Percentiles rank a stretch among this genome's conserved stretches.
phyloP scores from a whole-genome alignment of 768 basidiomycete genomes.

The Neoboletus brunneissimus region DNA sequence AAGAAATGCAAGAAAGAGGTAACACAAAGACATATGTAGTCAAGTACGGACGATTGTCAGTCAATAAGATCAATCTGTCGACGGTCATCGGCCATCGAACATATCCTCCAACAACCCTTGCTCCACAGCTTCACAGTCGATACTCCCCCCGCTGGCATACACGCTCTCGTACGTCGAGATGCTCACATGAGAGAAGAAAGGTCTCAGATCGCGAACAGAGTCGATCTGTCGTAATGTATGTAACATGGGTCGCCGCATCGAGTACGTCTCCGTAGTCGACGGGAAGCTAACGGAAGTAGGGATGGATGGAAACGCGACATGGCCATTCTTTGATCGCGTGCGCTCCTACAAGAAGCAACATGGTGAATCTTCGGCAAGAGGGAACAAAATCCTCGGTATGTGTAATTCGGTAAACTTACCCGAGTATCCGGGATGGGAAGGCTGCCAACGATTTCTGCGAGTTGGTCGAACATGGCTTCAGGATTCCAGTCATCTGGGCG shows the following conservation, averaged over 20 bases:
- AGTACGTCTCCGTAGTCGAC: constrained; percentile 37
- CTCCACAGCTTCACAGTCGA: constrained; percentile 93
- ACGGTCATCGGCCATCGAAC: constrained; percentile 73
- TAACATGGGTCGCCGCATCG: constrained; percentile 74
- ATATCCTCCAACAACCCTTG: constrained; percentile 78
- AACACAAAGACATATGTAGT: not conserved
- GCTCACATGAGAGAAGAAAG: constrained; percentile 90
- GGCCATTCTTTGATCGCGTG: constrained; percentile 21
- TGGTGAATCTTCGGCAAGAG: not conserved
- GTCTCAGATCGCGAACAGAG: constrained; percentile 80
- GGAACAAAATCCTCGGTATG: too few relatives aligned
- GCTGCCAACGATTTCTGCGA: constrained; percentile 78
- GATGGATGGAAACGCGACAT: constrained; percentile 21
- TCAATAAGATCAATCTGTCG: not conserved
- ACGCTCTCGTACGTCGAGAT: constrained; percentile 87
- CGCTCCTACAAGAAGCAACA: constrained; percentile 21
- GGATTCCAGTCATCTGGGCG: constrained; percentile 80
- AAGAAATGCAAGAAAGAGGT: not conserved
- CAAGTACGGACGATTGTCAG: not conserved
- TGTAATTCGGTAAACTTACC: constrained; percentile 10
- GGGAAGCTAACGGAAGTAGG: constrained; percentile 23
- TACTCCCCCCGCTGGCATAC: constrained; percentile 73
- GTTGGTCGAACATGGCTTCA: constrained; percentile 85
- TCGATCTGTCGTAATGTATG: constrained; percentile 67
- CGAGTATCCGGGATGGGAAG: constrained; percentile 48